Conservation (phyloP, 2,329 filamentous ascomycete species). For the Neonectria hederae region DNA sequence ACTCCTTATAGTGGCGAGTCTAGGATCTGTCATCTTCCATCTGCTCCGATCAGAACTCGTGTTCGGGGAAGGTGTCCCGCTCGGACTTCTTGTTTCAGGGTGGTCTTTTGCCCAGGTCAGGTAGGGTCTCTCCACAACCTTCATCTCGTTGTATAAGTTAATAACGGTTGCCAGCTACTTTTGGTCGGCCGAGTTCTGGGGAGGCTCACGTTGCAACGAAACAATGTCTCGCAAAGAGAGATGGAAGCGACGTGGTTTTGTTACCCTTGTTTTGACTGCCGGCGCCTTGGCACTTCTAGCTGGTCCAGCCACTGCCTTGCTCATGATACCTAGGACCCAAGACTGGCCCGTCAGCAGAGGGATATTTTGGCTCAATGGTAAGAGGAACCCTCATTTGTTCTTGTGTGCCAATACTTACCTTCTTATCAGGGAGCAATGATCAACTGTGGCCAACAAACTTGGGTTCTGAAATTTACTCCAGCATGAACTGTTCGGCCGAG, state of each 20-base stretch:
- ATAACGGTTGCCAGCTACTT: conserved; percentile 22
- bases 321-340: conserved; percentile 23
- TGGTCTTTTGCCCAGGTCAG: conserved; percentile 16
- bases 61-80: conserved; percentile 14
- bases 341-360: conserved; percentile 18
- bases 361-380: conserved; percentile 25
- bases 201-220: neutral
- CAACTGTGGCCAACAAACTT: conserved; percentile 13
- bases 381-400: neutral
- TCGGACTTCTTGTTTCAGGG: conserved; percentile 19
- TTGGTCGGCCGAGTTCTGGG: conserved; percentile 20
- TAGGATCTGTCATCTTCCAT: conserved; percentile 19
- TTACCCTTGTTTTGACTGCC: conserved; percentile 6
- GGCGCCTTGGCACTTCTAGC: conserved; percentile 19
- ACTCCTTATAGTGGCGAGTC: conserved; percentile 14
- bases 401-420: neutral
- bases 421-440: conserved; percentile 1
- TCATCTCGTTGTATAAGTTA: too few relatives aligned
- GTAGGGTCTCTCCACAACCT: conserved; percentile 4
- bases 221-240: neutral
- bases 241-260: neutral
- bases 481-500: neutral
- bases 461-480: neutral
- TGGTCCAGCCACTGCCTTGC: conserved; percentile 17
- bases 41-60: conserved; percentile 13